Conservation (phyloP, 192 early-diverging fungal species). For the Dissophora globulifera region DNA sequence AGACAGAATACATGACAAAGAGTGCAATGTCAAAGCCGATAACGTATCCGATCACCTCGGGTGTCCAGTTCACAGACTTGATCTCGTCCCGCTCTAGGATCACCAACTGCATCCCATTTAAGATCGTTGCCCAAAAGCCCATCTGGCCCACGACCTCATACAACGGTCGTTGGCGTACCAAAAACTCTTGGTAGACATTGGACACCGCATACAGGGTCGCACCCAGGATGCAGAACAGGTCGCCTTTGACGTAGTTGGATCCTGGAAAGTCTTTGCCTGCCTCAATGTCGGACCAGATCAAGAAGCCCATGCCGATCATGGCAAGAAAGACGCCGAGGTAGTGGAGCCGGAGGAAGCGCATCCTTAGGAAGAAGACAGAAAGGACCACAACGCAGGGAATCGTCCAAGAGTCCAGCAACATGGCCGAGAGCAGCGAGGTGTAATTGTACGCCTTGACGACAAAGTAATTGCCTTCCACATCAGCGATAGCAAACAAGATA, state of each 20-base stretch:
- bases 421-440: slow-evolving; percentile 79
- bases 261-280: slow-evolving; percentile 62
- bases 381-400: slow-evolving; percentile 77
- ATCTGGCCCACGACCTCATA: slow-evolving; percentile 82
- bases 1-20: slow-evolving; percentile 75
- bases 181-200: slow-evolving; percentile 76
- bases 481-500: slow-evolving; percentile 70
- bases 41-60: slow-evolving; percentile 46
- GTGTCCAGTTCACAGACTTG: slow-evolving; percentile 27
- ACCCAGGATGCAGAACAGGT: slow-evolving; percentile 77
- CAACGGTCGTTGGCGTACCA: slow-evolving; percentile 73
- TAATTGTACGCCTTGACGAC: slow-evolving; percentile 81
- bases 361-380: slow-evolving; percentile 69
- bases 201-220: slow-evolving; percentile 81
- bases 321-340: slow-evolving; percentile 76
- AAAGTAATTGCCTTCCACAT: slow-evolving; percentile 88
- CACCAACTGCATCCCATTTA: slow-evolving; percentile 76
- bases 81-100: slow-evolving; percentile 74
- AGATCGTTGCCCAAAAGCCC: slow-evolving; percentile 75
- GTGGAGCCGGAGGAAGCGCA: slow-evolving; percentile 72
- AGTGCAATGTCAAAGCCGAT: slow-evolving; percentile 72
- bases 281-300: slow-evolving; percentile 73
- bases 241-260: slow-evolving; percentile 68
- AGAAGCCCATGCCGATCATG: slow-evolving; percentile 73
- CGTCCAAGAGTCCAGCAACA: slow-evolving; percentile 83